Evolutionary conservation across 2,329 filamentous ascomycete species (phyloP).

Genomic region (Leptographium flavum): DNA sequence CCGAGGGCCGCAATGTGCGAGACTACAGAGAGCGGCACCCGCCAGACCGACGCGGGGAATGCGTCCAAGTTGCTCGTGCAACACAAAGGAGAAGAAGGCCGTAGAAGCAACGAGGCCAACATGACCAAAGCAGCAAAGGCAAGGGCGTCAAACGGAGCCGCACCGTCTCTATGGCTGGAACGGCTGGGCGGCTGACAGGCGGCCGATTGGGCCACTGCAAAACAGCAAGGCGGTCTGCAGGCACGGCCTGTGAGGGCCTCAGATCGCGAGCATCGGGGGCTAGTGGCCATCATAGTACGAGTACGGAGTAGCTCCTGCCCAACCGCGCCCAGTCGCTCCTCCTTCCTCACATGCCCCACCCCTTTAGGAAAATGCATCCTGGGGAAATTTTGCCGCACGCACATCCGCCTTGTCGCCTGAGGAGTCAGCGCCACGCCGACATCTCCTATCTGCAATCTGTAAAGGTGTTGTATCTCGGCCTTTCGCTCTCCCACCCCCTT

Average conservation of each 20-base stretch:
- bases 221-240: background rate
- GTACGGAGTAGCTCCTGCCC: no score
- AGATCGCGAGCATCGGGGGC: no score
- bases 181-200: background rate
- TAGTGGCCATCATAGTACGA: no score
- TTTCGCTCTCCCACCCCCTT: background rate
- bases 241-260: no score
- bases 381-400: background rate
- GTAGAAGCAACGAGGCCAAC: no score
- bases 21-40: background rate
- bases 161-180: background rate
- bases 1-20: background rate
- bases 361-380: background rate
- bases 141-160: background rate
- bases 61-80: no score
- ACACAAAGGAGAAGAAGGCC: no score
- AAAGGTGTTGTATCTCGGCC: no score
- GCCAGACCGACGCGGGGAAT: slow-evolving; percentile 1
- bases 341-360: no score
- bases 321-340: background rate
- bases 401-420: background rate
- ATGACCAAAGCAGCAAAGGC: background rate
- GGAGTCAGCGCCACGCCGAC: background rate
- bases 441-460: background rate
- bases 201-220: background rate